Percentiles rank a stretch among this genome's conserved stretches.
These are phyloP conservation scores for Boletellus sp. DNA, from an alignment of 768 basidiomycete genomes.

Conservation along the genomic window DNA sequence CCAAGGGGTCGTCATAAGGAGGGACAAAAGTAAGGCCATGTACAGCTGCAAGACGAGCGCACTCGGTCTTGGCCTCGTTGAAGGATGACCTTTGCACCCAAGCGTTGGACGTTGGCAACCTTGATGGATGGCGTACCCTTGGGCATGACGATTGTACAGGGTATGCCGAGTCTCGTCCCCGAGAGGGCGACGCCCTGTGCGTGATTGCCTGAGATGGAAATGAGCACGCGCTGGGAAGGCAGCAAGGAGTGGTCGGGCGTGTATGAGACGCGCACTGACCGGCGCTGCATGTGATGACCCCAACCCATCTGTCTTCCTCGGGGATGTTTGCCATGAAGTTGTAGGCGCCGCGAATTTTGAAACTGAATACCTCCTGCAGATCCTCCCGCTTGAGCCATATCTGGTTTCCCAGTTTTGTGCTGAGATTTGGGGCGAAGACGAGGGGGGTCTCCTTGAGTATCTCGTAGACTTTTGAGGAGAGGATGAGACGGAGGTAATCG, in stretches of 20 bases:
- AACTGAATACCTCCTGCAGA: slow-evolving; percentile 95
- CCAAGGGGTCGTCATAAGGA: slow-evolving; percentile 94
- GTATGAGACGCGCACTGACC: slow-evolving; percentile 68
- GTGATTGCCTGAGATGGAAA: slow-evolving; percentile 73
- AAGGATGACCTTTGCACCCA: slow-evolving; percentile 92
- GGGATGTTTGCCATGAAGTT: slow-evolving; percentile 93
- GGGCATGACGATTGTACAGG: slow-evolving; percentile 99
- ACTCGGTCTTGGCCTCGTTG: slow-evolving; percentile 95
- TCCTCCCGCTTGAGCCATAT: slow-evolving; percentile 98
- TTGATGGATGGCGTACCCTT: slow-evolving; percentile 94
- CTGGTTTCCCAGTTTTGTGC: slow-evolving; percentile 82
- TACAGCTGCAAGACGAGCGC: slow-evolving; percentile 71
- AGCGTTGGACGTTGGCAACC: slow-evolving; percentile 88
- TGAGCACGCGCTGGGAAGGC: not conserved
- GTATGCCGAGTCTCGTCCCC: slow-evolving; percentile 80
- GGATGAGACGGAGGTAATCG: slow-evolving; percentile 84
- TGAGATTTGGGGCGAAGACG: slow-evolving; percentile 81
- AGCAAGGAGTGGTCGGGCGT: slow-evolving; percentile 8
- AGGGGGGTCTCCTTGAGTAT: slow-evolving; percentile 88
- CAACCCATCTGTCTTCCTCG: slow-evolving; percentile 93
- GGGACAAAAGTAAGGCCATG: slow-evolving; percentile 89
- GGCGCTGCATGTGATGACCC: slow-evolving; percentile 96
- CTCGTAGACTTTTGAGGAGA: slow-evolving; percentile 89
- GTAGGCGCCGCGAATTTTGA: slow-evolving; percentile 98
- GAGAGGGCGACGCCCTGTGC: slow-evolving; percentile 98